Evolutionary conservation across 2,329 filamentous ascomycete genomes (phyloP).

Genomic region (Hypomyces perniciosus): DNA sequence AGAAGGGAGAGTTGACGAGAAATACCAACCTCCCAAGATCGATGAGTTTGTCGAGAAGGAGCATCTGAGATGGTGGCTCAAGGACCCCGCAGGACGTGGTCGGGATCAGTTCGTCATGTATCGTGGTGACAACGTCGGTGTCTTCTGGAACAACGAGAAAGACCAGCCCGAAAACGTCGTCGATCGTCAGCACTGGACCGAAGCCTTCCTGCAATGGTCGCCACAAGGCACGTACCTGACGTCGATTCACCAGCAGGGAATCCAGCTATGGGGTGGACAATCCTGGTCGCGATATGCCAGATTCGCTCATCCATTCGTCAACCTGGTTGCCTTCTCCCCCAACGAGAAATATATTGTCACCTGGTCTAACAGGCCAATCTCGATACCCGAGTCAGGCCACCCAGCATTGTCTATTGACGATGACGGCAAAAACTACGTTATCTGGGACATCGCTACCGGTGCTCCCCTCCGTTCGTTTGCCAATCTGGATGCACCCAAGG

Average conservation of each 20-base stretch:
- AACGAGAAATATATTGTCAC: slow-evolving; percentile 89
- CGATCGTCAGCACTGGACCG: slow-evolving; percentile 93
- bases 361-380: slow-evolving; percentile 92
- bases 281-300: slow-evolving; percentile 87
- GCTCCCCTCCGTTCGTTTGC: slow-evolving; percentile 90
- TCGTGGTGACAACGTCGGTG: slow-evolving; percentile 82
- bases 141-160: slow-evolving; percentile 98
- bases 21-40: slow-evolving; percentile 76
- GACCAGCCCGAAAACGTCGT: slow-evolving; percentile 83
- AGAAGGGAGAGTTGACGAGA: slow-evolving; percentile 88
- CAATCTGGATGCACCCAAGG: slow-evolving; percentile 71
- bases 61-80: slow-evolving; percentile 89
- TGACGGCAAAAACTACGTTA: slow-evolving; percentile 98
- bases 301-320: slow-evolving; percentile 92
- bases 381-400: slow-evolving; percentile 82
- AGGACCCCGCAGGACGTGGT: slow-evolving; percentile 70
- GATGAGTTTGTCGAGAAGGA: slow-evolving; percentile 87
- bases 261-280: slow-evolving; percentile 91
- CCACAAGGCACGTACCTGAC: slow-evolving; percentile 90
- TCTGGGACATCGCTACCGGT: slow-evolving; percentile 91
- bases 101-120: slow-evolving; percentile 96
- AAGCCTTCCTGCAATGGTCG: slow-evolving; percentile 97
- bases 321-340: slow-evolving; percentile 93
- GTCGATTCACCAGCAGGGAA: slow-evolving; percentile 91
- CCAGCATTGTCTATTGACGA: slow-evolving; percentile 82